phyloP scores from a whole-genome alignment of 2,329 filamentous ascomycete genomes.

The Aureobasidium sp. region DNA sequence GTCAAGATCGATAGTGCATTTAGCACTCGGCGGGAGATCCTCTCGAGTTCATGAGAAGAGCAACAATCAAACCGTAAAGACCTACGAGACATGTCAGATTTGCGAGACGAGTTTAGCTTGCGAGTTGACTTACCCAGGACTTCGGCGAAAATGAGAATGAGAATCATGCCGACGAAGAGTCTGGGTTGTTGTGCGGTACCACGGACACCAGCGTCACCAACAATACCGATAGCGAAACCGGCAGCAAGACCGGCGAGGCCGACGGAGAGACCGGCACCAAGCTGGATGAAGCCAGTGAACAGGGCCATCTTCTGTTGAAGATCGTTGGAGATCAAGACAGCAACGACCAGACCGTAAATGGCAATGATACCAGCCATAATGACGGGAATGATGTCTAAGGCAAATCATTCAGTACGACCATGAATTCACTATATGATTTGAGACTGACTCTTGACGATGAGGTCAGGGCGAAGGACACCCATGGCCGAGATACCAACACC shows the following conservation, averaged over 20 bases:
- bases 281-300: constrained; percentile 47
- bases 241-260: constrained; percentile 36
- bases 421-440: neutral
- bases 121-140: constrained; percentile 67
- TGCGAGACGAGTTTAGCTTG: neutral
- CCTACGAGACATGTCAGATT: constrained; percentile 44
- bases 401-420: constrained; percentile 17
- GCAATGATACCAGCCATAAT: constrained; percentile 99
- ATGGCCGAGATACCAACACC: constrained; percentile 97
- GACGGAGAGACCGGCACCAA: constrained; percentile 47
- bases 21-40: constrained; percentile 58
- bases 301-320: constrained; percentile 41
- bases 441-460: constrained; percentile 98
- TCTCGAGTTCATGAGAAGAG: constrained; percentile 99
- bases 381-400: constrained; percentile 93
- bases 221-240: constrained; percentile 47
- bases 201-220: constrained; percentile 76
- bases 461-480: constrained; percentile 93
- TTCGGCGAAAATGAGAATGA: constrained; percentile 99
- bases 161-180: constrained; percentile 94
- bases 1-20: constrained; percentile 13
- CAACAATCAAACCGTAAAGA: constrained; percentile 98
- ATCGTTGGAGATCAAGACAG: constrained; percentile 49
- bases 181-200: constrained; percentile 78
- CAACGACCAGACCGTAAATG: constrained; percentile 64